Evolutionary conservation across 2,329 filamentous ascomycete genomes (phyloP), one percentile per base, ranked within the genome.

Genomic region (Diaporthe sp.): DNA sequence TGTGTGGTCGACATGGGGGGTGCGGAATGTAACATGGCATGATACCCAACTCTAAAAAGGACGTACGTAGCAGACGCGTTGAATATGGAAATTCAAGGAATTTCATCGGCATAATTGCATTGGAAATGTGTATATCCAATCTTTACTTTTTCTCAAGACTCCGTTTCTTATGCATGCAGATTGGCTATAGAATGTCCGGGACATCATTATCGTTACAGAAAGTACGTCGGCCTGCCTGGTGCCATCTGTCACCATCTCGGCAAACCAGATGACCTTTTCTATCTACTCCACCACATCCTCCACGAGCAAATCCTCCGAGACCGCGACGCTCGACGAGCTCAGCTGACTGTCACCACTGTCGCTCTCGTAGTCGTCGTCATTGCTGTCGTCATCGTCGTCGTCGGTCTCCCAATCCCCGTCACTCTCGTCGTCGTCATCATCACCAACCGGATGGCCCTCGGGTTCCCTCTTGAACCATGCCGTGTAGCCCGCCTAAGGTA

Each of bases 401-500:
- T 73, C 13, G 44, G 17, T 17, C 17, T 49, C 44, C 44, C 17
- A 22, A n/a, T 46, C 42, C 42, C 22, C 73, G 34, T 75, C 53
- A 55, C 25, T 19, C 8, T 55, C 53, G 3, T 55, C 51, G 0
- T 42, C 37, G 1, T 34, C 67, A 46, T 34, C 67, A 46, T 51
- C 19, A 42, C 22, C 13, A 22, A 37, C 22, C 22, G 57, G 37
- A 31, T 9, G 13, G 12, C 17, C 9, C 3, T 1, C 3, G 15
- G 49, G 49, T n/a, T 8, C 15, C 34, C 9, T 9, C 34, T 9
- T 55, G 46, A 55, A 70, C n/a, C n/a, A 55, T 17, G 8, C 12
- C 34, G 65, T 67, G 28, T 70, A 49, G 28, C 73, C 42, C 19
- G 46, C 19, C 83, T 87, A 91, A 19, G 91, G 91, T 78, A 93